Conservation (phyloP, 306 rosid species). For the Begonia masoniana region DNA sequence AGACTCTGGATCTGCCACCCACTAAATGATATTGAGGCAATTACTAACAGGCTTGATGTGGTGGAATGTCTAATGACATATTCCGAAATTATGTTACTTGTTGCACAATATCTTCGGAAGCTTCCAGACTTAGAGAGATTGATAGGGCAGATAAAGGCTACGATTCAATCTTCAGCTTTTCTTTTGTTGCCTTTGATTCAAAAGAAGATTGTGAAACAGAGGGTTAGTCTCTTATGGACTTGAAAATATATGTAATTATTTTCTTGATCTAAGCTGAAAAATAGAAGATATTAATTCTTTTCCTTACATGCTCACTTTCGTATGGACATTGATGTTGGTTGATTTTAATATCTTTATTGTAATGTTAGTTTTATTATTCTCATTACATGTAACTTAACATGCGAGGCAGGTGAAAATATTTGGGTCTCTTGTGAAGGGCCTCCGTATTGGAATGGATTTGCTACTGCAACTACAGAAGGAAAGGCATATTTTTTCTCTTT, state of each 20-base stretch:
- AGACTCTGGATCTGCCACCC: constrained; percentile 96
- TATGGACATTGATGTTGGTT: too few relatives aligned
- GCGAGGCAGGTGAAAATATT: constrained; percentile 68
- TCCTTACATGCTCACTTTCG: too few relatives aligned
- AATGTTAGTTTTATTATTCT: too few relatives aligned
- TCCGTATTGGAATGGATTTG: constrained; percentile 60
- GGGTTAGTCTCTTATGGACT: constrained; percentile 35
- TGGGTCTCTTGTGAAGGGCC: constrained; percentile 82
- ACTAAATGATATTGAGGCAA: constrained; percentile 48
- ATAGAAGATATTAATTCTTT: too few relatives aligned
- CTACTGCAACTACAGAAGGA: constrained; percentile 55
- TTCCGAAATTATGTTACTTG: constrained; percentile 40
- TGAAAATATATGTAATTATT: too few relatives aligned
- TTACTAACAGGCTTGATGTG: constrained; percentile 68
- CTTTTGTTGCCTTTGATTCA: constrained; percentile 48
- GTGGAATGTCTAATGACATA: constrained; percentile 46
- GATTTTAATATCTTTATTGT: too few relatives aligned
- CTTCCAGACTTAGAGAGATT: constrained; percentile 78
- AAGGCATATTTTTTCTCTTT: constrained; percentile 27
- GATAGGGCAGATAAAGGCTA: constrained; percentile 71
- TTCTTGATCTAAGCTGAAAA: too few relatives aligned
- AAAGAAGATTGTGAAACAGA: constrained; percentile 64
- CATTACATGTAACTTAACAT: constrained; percentile 7
- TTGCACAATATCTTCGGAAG: constrained; percentile 61
- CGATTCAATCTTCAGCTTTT: constrained; percentile 55